phyloP scores from a whole-genome alignment of 495 filamentous ascomycete species.

The Penicillium longicatenatum region DNA sequence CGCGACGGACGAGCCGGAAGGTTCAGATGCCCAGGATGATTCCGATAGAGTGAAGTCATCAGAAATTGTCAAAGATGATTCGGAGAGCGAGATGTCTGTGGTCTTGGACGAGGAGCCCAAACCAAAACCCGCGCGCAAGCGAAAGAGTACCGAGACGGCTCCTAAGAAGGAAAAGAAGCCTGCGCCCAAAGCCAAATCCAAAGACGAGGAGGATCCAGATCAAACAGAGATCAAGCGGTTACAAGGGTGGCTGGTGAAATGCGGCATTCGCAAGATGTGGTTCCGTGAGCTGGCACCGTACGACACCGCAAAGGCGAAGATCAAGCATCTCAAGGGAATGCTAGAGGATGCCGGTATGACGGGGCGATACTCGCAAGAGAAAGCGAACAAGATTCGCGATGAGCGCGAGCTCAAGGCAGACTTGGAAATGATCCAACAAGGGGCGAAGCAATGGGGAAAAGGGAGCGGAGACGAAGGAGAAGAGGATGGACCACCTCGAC shows the following conservation, averaged over 20 bases:
- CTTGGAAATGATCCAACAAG: slow-evolving; percentile 77
- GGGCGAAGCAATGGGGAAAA: slow-evolving; percentile 74
- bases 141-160: slow-evolving; percentile 33
- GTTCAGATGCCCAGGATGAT: slow-evolving; percentile 27
- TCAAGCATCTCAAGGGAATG: slow-evolving; percentile 75
- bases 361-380: slow-evolving; percentile 80
- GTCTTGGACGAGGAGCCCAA: slow-evolving; percentile 71
- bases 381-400: slow-evolving; percentile 83
- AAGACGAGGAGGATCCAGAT: slow-evolving; percentile 61
- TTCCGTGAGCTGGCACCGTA: slow-evolving; percentile 74
- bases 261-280: slow-evolving; percentile 94
- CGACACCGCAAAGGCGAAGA: slow-evolving; percentile 76
- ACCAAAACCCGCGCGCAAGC: slow-evolving; percentile 54
- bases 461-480: slow-evolving; percentile 34
- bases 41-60: not conserved
- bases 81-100: slow-evolving; percentile 79
- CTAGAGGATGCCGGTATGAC: slow-evolving; percentile 82
- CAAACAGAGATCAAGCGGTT: slow-evolving; percentile 87
- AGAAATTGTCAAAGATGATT: slow-evolving; percentile 49
- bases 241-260: slow-evolving; percentile 85
- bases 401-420: slow-evolving; percentile 78
- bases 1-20: slow-evolving; percentile 23
- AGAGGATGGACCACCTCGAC: slow-evolving; percentile 40
- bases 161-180: slow-evolving; percentile 39
- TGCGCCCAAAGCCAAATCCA: slow-evolving; percentile 25